Percentiles rank a stretch among this genome's conserved stretches.
phyloP scores from a whole-genome alignment of 192 early-diverging fungal genomes.

The Coemansia sp. region DNA sequence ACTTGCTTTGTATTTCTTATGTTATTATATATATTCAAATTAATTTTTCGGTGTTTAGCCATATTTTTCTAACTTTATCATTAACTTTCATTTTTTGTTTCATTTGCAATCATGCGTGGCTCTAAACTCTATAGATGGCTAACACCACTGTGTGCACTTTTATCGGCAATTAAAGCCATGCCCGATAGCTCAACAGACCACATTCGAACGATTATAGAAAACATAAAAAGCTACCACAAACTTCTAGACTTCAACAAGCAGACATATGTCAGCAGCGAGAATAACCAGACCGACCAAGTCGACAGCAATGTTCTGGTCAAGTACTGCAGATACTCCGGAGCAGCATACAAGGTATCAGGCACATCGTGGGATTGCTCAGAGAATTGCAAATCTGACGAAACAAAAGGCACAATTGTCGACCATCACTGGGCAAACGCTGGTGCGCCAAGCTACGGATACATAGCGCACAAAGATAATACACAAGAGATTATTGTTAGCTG shows the following conservation, averaged over 20 bases:
- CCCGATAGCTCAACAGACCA: neutral
- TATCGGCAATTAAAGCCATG: neutral
- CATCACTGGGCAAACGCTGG: slow-evolving; percentile 33
- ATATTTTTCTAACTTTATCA: neutral
- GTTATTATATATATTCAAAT: too few relatives aligned
- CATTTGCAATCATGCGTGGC: neutral
- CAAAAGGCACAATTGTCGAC: slow-evolving; percentile 26
- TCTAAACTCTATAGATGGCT: neutral
- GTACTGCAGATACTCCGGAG: slow-evolving; percentile 32
- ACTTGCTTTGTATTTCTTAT: too few relatives aligned
- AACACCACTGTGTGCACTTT: neutral
- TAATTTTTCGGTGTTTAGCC: too few relatives aligned
- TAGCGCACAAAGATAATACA: slow-evolving; percentile 33
- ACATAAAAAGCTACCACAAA: neutral
- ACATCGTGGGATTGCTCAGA: slow-evolving; percentile 25
- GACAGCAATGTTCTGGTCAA: neutral
- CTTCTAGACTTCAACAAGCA: neutral
- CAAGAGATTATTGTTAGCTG: slow-evolving; percentile 40
- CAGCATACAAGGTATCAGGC: slow-evolving; percentile 23
- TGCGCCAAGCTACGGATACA: slow-evolving; percentile 37
- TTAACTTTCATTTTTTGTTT: neutral
- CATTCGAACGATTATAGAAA: neutral
- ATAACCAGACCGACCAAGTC: neutral
- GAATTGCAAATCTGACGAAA: slow-evolving; percentile 27
- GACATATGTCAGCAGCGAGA: neutral